phyloP scores from a whole-genome alignment of 1,284 basidiomycete species.

The Mrakiaceae sp. region DNA sequence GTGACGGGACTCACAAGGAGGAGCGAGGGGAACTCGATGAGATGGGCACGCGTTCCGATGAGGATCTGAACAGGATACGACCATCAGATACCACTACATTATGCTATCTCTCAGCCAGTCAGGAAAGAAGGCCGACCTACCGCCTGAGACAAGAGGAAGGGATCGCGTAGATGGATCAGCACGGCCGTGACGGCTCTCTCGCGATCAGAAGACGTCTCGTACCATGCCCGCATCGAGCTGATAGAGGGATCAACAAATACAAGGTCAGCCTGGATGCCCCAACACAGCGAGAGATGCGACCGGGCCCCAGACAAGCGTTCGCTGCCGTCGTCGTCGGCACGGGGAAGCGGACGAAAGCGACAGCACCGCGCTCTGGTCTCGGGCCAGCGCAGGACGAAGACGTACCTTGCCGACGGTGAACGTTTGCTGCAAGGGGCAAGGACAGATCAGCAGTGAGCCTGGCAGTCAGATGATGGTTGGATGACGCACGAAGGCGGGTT shows the following conservation, averaged over 20 bases:
- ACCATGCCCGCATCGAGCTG: constrained; percentile 35
- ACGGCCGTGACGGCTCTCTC: background rate
- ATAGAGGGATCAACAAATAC: background rate
- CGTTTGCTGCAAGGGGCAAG: constrained; percentile 27
- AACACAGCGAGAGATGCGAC: background rate
- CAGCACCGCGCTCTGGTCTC: background rate
- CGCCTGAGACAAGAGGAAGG: constrained; percentile 59
- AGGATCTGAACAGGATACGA: constrained; percentile 52
- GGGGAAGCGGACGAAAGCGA: background rate
- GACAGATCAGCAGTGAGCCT: too few relatives aligned
- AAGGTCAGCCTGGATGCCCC: background rate
- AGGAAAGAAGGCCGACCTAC: constrained; percentile 37
- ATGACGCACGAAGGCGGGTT: too few relatives aligned
- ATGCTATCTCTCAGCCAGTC: background rate
- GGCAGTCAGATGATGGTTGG: too few relatives aligned
- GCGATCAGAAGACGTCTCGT: constrained; percentile 4
- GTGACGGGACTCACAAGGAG: constrained; percentile 40
- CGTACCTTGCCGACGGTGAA: constrained; percentile 64
- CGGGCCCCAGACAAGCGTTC: background rate
- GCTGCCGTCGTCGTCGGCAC: background rate
- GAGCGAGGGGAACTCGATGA: constrained; percentile 91
- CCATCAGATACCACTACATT: background rate
- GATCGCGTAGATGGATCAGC: constrained; percentile 16
- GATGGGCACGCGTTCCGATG: constrained; percentile 77
- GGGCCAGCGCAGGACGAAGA: constrained; percentile 26